These are phyloP conservation scores for Globisporangium alternatum DNA, from an alignment of 352 stramenopile genomes.

Conservation along the genomic window DNA sequence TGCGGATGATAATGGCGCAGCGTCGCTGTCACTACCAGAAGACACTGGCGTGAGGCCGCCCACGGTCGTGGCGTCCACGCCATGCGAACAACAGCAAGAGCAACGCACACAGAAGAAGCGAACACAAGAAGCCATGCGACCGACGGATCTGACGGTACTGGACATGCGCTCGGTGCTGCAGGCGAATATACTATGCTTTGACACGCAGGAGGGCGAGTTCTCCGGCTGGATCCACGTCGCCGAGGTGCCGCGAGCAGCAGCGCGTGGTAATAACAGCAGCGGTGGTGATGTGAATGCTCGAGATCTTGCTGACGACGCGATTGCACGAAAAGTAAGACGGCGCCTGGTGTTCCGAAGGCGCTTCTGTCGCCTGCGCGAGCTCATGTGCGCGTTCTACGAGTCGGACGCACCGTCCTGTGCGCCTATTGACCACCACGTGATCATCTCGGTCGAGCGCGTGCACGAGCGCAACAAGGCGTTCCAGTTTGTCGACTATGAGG, in stretches of 20 bases:
- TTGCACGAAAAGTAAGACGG: background rate
- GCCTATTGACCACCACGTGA: constrained; percentile 29
- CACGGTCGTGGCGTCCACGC: background rate
- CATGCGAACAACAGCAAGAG: background rate
- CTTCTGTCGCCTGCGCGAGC: constrained; percentile 40
- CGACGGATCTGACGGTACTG: constrained; percentile 27
- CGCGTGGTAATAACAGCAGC: background rate
- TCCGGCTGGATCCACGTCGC: constrained; percentile 41
- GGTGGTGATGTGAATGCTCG: no score
- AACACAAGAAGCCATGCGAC: constrained; percentile 17
- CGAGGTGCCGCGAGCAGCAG: background rate
- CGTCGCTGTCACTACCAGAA: no score
- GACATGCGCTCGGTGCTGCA: constrained; percentile 24
- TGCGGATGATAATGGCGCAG: no score
- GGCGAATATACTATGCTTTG: constrained; percentile 19
- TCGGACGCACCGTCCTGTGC: constrained; percentile 17
- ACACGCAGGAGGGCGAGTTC: constrained; percentile 24
- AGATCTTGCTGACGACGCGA: background rate
- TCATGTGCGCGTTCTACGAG: constrained; percentile 44
- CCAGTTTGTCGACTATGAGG: constrained; percentile 41
- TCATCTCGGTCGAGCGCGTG: constrained; percentile 36
- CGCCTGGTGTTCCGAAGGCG: constrained; percentile 21
- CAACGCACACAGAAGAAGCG: background rate
- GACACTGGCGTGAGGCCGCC: no score
- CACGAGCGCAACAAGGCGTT: constrained; percentile 54